A percentile compares a stretch with the other conserved stretches of the same genome.
phyloP scores from a whole-genome alignment of 371 early-diverging fungal genomes.

The Lichtheimia ramosa region DNA sequence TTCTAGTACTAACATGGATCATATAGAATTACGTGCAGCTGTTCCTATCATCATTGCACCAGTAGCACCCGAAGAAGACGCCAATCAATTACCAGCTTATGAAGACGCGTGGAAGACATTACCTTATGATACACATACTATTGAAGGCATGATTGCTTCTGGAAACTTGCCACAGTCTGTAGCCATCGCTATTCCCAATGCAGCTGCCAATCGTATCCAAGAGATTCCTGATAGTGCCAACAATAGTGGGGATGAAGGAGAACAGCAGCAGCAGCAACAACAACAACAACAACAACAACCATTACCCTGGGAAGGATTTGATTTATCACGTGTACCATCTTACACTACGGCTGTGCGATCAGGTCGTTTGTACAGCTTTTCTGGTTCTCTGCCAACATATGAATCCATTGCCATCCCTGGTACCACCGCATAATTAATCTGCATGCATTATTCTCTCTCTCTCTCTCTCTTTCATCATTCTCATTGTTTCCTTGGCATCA shows the following conservation, averaged over 20 bases:
- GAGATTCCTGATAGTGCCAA: constrained; percentile 33
- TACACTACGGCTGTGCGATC: constrained; percentile 26
- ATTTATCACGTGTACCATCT: constrained; percentile 29
- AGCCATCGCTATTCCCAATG: constrained; percentile 74
- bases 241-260: constrained; percentile 54
- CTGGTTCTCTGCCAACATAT: constrained; percentile 41
- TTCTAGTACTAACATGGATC: not conserved
- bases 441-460: not conserved
- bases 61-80: constrained; percentile 36
- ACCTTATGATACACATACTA: constrained; percentile 38
- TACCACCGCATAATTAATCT: not conserved
- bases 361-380: constrained; percentile 27
- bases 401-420: constrained; percentile 33
- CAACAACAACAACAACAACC: constrained; percentile 32
- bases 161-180: constrained; percentile 41
- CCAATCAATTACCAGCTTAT: constrained; percentile 43
- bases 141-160: constrained; percentile 28
- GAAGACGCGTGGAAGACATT: constrained; percentile 51
- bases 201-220: constrained; percentile 81
- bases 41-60: constrained; percentile 41
- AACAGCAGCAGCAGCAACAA: constrained; percentile 54
- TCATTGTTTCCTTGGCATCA: too few relatives aligned
- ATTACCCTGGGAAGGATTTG: constrained; percentile 50
- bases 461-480: not conserved
- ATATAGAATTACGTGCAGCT: constrained; percentile 43